Evolutionary conservation across 768 basidiomycete genomes (phyloP).

Genomic region (Termitomyces sp.): DNA sequence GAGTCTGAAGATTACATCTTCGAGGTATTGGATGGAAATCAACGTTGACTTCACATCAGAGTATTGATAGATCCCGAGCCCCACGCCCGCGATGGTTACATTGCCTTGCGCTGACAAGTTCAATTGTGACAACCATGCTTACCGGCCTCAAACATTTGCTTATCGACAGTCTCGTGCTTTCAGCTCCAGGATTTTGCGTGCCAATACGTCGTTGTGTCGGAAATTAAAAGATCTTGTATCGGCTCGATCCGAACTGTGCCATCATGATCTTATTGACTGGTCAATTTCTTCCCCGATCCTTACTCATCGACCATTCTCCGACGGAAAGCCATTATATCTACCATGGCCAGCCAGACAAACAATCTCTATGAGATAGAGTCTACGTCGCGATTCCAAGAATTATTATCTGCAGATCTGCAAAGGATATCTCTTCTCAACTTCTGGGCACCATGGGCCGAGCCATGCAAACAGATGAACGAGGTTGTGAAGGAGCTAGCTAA

Average conservation of each 20-base stretch:
- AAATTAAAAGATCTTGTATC: neutral
- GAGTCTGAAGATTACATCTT: neutral
- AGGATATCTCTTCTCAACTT: conserved; percentile 88
- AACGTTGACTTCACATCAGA: neutral
- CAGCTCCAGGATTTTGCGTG: neutral
- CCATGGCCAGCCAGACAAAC: conserved; percentile 2
- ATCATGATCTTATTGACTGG: conserved; percentile 13
- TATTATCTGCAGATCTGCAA: conserved; percentile 71
- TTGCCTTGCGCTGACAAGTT: neutral
- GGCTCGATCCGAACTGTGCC: conserved; percentile 16
- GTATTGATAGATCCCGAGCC: neutral
- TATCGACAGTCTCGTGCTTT: neutral
- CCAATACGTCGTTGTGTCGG: neutral
- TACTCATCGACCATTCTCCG: conserved; percentile 11
- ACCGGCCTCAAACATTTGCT: neutral
- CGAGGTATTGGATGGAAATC: neutral
- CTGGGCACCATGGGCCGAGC: conserved; percentile 91
- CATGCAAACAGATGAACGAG: conserved; percentile 86
- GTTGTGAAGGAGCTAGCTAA: conserved; percentile 68
- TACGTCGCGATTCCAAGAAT: conserved; percentile 62
- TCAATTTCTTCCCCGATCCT: neutral
- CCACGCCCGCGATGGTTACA: neutral
- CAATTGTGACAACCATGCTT: neutral
- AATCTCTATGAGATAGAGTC: conserved; percentile 46
- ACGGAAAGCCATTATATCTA: neutral